Evolutionary conservation across 1,284 basidiomycete species (phyloP).

Genomic region (Schizophyllum commune): DNA sequence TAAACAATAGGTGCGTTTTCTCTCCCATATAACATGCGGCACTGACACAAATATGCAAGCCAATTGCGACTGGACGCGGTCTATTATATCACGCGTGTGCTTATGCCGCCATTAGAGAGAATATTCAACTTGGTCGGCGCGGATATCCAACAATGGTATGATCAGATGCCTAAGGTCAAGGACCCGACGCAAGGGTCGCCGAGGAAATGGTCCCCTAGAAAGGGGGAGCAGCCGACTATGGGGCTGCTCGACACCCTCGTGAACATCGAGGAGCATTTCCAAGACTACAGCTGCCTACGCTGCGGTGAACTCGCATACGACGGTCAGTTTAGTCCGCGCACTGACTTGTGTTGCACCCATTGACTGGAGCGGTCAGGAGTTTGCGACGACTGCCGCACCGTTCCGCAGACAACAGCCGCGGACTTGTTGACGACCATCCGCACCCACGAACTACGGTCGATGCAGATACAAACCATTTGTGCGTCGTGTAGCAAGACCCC

Average conservation of each 20-base stretch:
- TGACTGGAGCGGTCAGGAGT: slow-evolving; percentile 37
- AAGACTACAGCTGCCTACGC: slow-evolving; percentile 61
- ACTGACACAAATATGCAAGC: neutral
- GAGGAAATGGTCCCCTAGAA: slow-evolving; percentile 29
- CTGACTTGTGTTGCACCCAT: neutral
- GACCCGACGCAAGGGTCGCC: slow-evolving; percentile 38
- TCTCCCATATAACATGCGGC: neutral
- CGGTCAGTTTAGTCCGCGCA: slow-evolving; percentile 29
- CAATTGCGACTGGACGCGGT: slow-evolving; percentile 57
- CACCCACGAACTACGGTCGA: slow-evolving; percentile 48
- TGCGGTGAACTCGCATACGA: slow-evolving; percentile 53
- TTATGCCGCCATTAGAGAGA: slow-evolving; percentile 86
- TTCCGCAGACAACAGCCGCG: slow-evolving; percentile 52
- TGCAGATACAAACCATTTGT: slow-evolving; percentile 63
- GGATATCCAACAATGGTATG: slow-evolving; percentile 84
- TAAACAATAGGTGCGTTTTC: slow-evolving; percentile 53
- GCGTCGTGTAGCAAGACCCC: slow-evolving; percentile 56
- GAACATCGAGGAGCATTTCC: slow-evolving; percentile 69
- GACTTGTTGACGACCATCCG: slow-evolving; percentile 50
- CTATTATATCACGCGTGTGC: slow-evolving; percentile 87
- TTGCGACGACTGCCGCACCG: slow-evolving; percentile 54
- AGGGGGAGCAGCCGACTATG: slow-evolving; percentile 17
- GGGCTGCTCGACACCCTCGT: slow-evolving; percentile 27
- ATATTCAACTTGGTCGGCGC: slow-evolving; percentile 92
- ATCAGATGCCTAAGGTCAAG: slow-evolving; percentile 72